These are phyloP conservation scores for Ogataea ramenticola DNA, from an alignment of 805 yeast genomes.

Conservation along the genomic window DNA sequence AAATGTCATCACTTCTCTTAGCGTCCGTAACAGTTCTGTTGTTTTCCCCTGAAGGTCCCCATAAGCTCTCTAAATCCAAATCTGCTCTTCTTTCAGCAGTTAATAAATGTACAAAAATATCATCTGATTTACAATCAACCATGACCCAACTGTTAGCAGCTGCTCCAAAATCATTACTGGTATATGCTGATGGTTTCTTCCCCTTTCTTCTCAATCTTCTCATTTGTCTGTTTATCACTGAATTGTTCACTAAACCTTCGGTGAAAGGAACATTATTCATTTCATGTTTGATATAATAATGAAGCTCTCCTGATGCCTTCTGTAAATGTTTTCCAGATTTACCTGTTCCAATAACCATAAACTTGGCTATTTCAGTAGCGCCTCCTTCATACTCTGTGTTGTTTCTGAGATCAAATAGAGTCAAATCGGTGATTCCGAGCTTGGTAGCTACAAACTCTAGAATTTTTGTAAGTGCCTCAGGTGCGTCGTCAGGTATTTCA, in stretches of 20 bases:
- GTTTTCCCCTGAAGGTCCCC: constrained; percentile 43
- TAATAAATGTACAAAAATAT: constrained; percentile 63
- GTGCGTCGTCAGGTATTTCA: constrained; percentile 51
- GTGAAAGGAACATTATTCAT: constrained; percentile 39
- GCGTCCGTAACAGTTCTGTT: constrained; percentile 12
- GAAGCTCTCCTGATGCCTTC: constrained; percentile 58
- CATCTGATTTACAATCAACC: constrained; percentile 59
- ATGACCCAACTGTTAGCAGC: constrained; percentile 75
- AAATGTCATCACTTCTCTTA: constrained; percentile 30
- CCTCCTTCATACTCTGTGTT: constrained; percentile 19
- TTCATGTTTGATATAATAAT: constrained; percentile 49
- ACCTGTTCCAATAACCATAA: constrained; percentile 66
- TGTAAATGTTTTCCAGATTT: constrained; percentile 69
- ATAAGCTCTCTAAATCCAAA: constrained; percentile 65
- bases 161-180: constrained; percentile 51
- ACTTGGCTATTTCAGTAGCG: constrained; percentile 31
- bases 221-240: constrained; percentile 42
- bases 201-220: constrained; percentile 49
- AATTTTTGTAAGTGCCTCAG: constrained; percentile 39
- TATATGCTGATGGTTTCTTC: constrained; percentile 42
- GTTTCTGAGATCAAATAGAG: constrained; percentile 55
- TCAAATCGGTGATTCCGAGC: constrained; percentile 58
- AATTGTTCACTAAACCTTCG: constrained; percentile 67
- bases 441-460: constrained; percentile 44
- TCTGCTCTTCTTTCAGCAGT: constrained; percentile 62